A percentile compares a stretch with the other conserved stretches of the same genome.
Evolutionary conservation across 345 rosid species (phyloP).

Genomic region (Syzygium jambos): DNA sequence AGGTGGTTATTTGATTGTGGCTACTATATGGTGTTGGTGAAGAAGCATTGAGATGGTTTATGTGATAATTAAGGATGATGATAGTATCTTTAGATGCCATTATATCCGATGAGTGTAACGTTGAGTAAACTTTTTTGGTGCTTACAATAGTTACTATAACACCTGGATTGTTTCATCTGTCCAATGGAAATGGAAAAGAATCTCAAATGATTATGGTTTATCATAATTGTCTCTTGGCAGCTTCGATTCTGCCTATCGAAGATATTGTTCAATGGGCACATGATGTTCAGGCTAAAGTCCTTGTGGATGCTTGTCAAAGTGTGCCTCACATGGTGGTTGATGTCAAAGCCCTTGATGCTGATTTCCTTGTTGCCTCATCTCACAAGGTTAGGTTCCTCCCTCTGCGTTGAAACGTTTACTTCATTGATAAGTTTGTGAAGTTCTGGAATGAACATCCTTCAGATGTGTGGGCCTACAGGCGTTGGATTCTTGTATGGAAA

Average conservation of each 20-base stretch:
- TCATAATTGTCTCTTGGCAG: constrained; percentile 21
- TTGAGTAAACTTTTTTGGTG: background rate
- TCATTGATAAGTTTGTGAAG: constrained; percentile 23
- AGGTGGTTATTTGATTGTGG: background rate
- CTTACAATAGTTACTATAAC: background rate
- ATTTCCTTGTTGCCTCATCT: constrained; percentile 94
- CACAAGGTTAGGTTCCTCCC: constrained; percentile 71
- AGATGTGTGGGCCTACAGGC: constrained; percentile 99
- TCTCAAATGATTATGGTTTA: background rate
- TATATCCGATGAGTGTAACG: background rate
- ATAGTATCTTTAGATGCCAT: background rate
- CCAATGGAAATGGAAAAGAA: background rate
- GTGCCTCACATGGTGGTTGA: constrained; percentile 92
- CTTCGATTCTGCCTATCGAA: constrained; percentile 73
- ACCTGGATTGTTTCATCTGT: background rate
- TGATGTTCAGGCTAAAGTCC: constrained; percentile 68
- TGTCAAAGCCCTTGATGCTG: constrained; percentile 71
- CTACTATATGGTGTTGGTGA: background rate
- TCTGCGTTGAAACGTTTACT: background rate
- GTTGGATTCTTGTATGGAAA: constrained; percentile 90
- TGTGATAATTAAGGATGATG: background rate
- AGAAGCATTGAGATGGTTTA: background rate
- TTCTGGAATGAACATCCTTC: constrained; percentile 79
- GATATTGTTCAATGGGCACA: constrained; percentile 71
- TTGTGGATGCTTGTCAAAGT: constrained; percentile 97